Evolutionary conservation across 257 asterid genomes (phyloP), one percentile per base, ranked within the genome.

Genomic region (Penstemon eatonii): DNA sequence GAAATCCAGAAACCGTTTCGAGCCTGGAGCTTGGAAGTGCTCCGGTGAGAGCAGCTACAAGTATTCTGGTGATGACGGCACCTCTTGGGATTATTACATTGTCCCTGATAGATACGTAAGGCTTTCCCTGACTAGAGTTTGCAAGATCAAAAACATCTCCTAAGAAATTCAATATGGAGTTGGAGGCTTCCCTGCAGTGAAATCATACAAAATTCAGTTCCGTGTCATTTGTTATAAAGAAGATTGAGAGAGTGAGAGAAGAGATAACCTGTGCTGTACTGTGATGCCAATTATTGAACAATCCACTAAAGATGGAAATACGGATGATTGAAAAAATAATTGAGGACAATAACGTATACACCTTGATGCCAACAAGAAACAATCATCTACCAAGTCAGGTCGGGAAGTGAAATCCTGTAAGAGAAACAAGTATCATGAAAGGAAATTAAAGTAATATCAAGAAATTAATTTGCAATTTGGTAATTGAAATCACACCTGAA

Each of bases 291-390:
- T 75, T 95, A 91, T 73, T 5, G 99, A 72, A 83, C 96, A 89
- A 73, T 93, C 97, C 70, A 93, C 97, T 73, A 93, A 77, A 67
- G 91, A 81, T 75, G 96, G 90, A 83, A 91, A 91, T 70, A 84
- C 80, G 52, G 91, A 83, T 68, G 96, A 89, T 3, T 85, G 91
- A 49, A 91, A 90, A 80, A 94, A 87, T 68, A 94, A 70, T 54
- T 85, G 96, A 68, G 99, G 99, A 65, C 99, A 94, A 78, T 94
- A 94, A n/a, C 97, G 96, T 75, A 94, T 91, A 74, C 99, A 91
- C 78, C 99, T 86, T 43, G 99, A 94, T 47, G 96, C 96, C 84
- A 94, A 82, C 86, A 94, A 78, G 83, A 91, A 94, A 74, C 99
- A 94, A 79, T 91, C 99, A 74, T 94, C 97, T 54, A 90, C 99